Conservation (phyloP, 140 eudicot genomes). For the Cichorium intybus region DNA sequence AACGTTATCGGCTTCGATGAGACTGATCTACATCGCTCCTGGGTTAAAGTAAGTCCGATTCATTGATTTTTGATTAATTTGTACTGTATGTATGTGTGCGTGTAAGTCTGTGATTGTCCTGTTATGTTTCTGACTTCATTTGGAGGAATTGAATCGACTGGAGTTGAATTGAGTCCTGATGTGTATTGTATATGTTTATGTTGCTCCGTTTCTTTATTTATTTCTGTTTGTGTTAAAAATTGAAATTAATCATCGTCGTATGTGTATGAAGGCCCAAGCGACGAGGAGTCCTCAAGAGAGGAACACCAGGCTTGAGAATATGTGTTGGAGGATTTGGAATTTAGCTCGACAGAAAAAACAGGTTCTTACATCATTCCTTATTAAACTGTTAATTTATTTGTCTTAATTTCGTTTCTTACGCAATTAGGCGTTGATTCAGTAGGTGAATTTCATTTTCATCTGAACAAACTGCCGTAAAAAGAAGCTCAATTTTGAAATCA, state of each 20-base stretch:
- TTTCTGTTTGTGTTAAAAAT: constrained; percentile 1
- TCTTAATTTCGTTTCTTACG: neutral
- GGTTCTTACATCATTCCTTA: constrained; percentile 31
- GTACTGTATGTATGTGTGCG: neutral
- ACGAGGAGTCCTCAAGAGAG: constrained; percentile 99
- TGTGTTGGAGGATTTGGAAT: constrained; percentile 99
- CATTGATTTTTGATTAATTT: neutral
- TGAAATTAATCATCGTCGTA: neutral
- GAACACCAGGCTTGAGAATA: constrained; percentile 95
- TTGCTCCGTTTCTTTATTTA: neutral
- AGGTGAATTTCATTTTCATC: constrained; percentile 10
- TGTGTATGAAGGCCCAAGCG: constrained; percentile 77
- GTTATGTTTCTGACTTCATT: neutral
- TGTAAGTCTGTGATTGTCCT: neutral
- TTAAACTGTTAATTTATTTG: neutral
- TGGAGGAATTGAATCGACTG: constrained; percentile 4
- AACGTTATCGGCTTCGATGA: constrained; percentile 96
- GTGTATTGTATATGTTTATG: constrained; percentile 1
- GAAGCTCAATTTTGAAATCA: constrained; percentile 14
- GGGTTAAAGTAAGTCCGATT: constrained; percentile 59
- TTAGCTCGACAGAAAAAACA: constrained; percentile 99
- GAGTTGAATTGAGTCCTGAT: constrained; percentile 7
- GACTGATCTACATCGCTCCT: constrained; percentile 97
- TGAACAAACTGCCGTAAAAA: neutral
- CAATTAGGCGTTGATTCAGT: neutral